These are phyloP conservation scores for Candida railenensis DNA, from an alignment of 805 yeast genomes.

Conservation along the genomic window DNA sequence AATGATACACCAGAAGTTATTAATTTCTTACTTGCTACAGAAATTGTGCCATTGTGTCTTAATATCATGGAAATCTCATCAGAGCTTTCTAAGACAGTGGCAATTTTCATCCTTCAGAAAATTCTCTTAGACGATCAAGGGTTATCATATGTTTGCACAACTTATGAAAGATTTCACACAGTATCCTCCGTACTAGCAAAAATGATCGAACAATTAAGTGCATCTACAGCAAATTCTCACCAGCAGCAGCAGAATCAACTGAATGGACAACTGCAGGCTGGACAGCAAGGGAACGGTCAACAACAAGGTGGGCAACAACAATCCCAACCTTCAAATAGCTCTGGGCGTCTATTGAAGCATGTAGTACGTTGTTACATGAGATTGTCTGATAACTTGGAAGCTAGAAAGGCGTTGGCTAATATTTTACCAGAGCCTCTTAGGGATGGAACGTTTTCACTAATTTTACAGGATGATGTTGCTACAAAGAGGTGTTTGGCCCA, in stretches of 20 bases:
- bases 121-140: conserved; percentile 91
- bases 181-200: conserved; percentile 83
- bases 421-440: conserved; percentile 84
- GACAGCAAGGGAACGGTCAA: conserved; percentile 1
- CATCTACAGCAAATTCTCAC: conserved; percentile 50
- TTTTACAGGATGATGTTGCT: conserved; percentile 81
- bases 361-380: conserved; percentile 93
- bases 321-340: conserved; percentile 38
- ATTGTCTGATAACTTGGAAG: conserved; percentile 85
- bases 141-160: conserved; percentile 87
- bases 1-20: conserved; percentile 96
- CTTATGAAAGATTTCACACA: conserved; percentile 91
- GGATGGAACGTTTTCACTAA: conserved; percentile 79
- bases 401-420: conserved; percentile 79
- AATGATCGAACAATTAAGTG: conserved; percentile 80
- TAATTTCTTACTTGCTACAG: conserved; percentile 88
- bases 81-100: conserved; percentile 92
- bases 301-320: conserved; percentile 5
- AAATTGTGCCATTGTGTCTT: conserved; percentile 90
- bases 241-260: conserved; percentile 11
- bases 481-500: conserved; percentile 87
- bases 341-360: conserved; percentile 85
- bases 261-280: neutral
- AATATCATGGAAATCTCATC: conserved; percentile 95
- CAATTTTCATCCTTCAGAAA: conserved; percentile 92